Evolutionary conservation across 2,329 filamentous ascomycete genomes (phyloP), one percentile per base, ranked within the genome.

Genomic region (Aspergillus arachidicola): DNA sequence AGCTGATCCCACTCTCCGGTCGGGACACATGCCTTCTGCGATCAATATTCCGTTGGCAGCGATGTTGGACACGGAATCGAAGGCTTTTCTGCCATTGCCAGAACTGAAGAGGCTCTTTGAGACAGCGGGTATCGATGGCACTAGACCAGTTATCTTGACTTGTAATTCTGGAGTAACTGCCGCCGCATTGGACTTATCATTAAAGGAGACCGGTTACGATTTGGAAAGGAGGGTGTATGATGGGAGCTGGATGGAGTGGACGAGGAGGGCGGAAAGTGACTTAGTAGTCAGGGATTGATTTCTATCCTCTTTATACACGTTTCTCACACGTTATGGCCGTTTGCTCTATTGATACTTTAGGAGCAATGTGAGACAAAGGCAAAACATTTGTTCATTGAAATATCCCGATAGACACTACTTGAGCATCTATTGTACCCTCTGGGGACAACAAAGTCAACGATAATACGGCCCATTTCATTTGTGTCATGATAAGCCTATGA

Each of bases 231-330:
- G 71, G 60, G 34, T 75, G 12, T 75, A 75, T 59, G 73, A 75
- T 69, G 73, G 73, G 21, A 75, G 73, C 45, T 75, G 73, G 73
- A 70, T 66, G 61, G 73, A 75, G 55, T 75, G 73, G 73, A 67
- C 62, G 14, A 57, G 66, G 5, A 64, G 68, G 54, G 72, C 64
- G 10, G 65, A 64, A 11, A 45, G 63, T 11, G 62, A 53, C 30
- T 48, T 67, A 56, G 59, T 69, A 23, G 59, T 41, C 2, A 36
- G 6, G 19, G 59, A 54, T 23, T 54, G 12, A 36, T 16, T 32
- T n/a, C 16, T 28, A 12, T 7, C 7, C 14, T 6, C 14, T 28
- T 6, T 14, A 21, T 21, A 23, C 43, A 46, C 23, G 3, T 11
- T 46, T 23, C 23, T 41, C 19, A 36, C 11, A 36, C 14, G 14